phyloP scores from a whole-genome alignment of 495 filamentous ascomycete species.

The Neurospora sp. region DNA sequence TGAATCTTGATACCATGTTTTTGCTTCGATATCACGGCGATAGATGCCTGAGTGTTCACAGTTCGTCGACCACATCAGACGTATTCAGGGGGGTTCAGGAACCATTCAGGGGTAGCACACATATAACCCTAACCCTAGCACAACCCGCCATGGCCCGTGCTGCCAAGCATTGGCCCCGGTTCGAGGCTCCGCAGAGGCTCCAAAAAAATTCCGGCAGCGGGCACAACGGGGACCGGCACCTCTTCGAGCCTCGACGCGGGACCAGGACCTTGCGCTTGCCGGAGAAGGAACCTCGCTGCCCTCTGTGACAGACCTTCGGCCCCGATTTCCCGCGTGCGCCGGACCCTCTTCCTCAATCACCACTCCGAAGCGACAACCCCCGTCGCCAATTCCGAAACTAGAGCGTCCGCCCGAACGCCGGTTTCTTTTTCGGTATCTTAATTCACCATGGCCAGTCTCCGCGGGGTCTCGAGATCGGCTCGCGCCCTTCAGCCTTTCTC shows the following conservation, averaged over 20 bases:
- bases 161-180: neutral
- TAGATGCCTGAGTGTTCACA: neutral
- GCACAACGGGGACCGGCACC: neutral
- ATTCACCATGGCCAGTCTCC: constrained; percentile 22
- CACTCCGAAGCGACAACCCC: neutral
- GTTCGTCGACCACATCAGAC: neutral
- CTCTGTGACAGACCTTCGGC: neutral
- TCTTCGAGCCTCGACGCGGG: neutral
- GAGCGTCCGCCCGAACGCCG: neutral
- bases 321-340: neutral
- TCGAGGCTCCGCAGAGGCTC: neutral
- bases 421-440: neutral
- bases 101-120: neutral
- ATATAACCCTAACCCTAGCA: neutral
- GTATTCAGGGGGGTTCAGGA: neutral
- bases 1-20: neutral
- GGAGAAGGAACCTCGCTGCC: neutral
- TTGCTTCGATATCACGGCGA: neutral
- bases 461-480: constrained; percentile 19
- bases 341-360: neutral
- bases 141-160: neutral
- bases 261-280: neutral
- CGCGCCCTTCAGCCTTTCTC: constrained; percentile 14
- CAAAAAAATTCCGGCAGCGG: neutral
- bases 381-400: neutral